Evolutionary conservation across 768 basidiomycete species (phyloP), one percentile per base, ranked within the genome.

Genomic region (Macrolepiota fuliginosa): DNA sequence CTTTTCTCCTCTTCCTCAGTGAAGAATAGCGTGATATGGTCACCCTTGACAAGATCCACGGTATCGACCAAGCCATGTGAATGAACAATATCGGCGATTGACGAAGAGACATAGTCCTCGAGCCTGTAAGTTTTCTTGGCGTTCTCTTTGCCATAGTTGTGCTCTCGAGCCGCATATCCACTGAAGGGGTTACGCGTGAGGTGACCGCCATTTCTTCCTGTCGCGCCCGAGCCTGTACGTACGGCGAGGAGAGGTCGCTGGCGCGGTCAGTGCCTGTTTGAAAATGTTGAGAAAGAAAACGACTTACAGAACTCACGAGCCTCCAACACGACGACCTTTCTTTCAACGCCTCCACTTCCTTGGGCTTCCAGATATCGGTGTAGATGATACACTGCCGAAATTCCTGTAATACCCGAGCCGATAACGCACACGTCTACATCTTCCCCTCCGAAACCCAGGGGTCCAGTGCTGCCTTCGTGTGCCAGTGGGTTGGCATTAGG

Each of bases 291-390:
- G 47, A 52, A 52, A 24, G 61, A 61, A 5, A 61, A 47, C 46
- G 15, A 78, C 91, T 74, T 24, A 93, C 94, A 91, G 72, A 95
- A 89, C 68, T 92, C 89, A 66, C 95, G 77, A 3, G 93, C 95
- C 69, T 96, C 94, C 9, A 97, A 71, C 12, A 96, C 76, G 17
- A 87, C 84, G 0, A 88, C 78, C 32, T 75, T 84, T 47, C 83
- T 58, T 13, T 61, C 57, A 7, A 36, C 36, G 19, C 60, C 63
- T 12, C 12, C 51, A 12, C 57, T 45, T 46, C 42, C 49, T 19
- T 54, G 45, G 6, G 45, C 17, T n/a, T 49, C 62, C 11, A 67
- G 58, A 54, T 36, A 60, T 47, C 63, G 65, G 36, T 63, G 69
- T 63, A 94, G 76, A 68, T 93, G 89, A 71, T 90, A 92, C 6